These are phyloP conservation scores for Cenchrus fungigraminus DNA, from an alignment of 176 grass and related monocot genomes.

Conservation along the genomic window DNA sequence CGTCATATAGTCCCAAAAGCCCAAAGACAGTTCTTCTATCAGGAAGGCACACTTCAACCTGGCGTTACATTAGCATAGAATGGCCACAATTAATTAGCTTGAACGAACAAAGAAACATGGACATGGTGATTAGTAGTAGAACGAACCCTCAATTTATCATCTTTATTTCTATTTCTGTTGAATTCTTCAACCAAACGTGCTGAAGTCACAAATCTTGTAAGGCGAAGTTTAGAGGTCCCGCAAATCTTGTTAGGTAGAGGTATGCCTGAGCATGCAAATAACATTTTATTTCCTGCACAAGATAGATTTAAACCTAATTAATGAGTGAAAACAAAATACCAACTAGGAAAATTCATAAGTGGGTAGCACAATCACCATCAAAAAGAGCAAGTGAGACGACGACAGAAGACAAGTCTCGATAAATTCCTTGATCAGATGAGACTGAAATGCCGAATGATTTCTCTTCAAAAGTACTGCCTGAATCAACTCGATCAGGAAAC, in stretches of 20 bases:
- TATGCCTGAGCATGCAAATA: constrained; percentile 35
- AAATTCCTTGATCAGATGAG: background rate
- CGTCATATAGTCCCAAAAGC: constrained; percentile 31
- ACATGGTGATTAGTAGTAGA: background rate
- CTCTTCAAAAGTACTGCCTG: background rate
- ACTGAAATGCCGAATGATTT: background rate
- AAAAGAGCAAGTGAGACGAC: constrained; percentile 15
- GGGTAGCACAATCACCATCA: background rate
- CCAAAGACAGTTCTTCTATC: background rate
- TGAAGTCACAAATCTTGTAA: constrained; percentile 37
- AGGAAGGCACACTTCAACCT: constrained; percentile 33
- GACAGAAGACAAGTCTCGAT: background rate
- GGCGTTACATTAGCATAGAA: background rate
- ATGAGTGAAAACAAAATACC: background rate
- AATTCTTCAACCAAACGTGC: background rate
- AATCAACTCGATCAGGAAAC: constrained; percentile 7
- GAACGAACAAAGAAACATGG: background rate
- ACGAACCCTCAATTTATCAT: constrained; percentile 17
- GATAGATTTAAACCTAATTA: constrained; percentile 5
- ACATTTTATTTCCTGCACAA: constrained; percentile 31
- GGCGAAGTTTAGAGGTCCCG: too few relatives aligned
- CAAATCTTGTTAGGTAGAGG: background rate
- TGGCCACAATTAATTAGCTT: background rate
- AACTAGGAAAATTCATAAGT: constrained; percentile 2
- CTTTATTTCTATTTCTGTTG: background rate